phyloP scores from a whole-genome alignment of 148 eudicot genomes.

The Cornus kousa region DNA sequence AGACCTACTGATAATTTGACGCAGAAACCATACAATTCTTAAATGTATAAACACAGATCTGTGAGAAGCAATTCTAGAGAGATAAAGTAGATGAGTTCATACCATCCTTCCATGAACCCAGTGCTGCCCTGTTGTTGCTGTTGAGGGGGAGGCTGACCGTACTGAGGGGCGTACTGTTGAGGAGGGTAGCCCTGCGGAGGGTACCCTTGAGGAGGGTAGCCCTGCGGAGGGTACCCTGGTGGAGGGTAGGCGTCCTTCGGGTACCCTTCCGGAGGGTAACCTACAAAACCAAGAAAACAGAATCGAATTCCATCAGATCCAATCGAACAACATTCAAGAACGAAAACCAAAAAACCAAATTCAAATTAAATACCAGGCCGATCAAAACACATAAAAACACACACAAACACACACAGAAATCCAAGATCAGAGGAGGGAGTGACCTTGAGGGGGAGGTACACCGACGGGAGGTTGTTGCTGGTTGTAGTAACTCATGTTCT shows the following conservation, averaged over 20 bases:
- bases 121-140: constrained; percentile 24
- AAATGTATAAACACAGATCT: background rate
- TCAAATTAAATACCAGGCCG: background rate
- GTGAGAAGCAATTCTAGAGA: background rate
- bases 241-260: constrained; percentile 73
- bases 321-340: background rate
- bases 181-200: constrained; percentile 42
- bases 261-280: constrained; percentile 66
- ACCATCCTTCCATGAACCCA: constrained; percentile 72
- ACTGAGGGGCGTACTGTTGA: constrained; percentile 46
- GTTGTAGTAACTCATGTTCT: constrained; percentile 71
- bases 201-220: constrained; percentile 28
- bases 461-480: constrained; percentile 84
- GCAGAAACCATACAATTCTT: too few species aligned
- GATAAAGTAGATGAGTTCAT: background rate
- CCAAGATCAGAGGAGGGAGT: background rate
- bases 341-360: background rate
- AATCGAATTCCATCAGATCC: constrained; percentile 8
- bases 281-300: constrained; percentile 16
- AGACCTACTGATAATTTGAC: background rate
- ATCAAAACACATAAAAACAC: background rate
- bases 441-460: constrained; percentile 88
- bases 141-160: constrained; percentile 53
- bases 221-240: constrained; percentile 57
- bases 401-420: background rate